A percentile compares a stretch with the other conserved stretches of the same genome.
phyloP scores from a whole-genome alignment of 257 asterid genomes.

The Handroanthus guayacan region DNA sequence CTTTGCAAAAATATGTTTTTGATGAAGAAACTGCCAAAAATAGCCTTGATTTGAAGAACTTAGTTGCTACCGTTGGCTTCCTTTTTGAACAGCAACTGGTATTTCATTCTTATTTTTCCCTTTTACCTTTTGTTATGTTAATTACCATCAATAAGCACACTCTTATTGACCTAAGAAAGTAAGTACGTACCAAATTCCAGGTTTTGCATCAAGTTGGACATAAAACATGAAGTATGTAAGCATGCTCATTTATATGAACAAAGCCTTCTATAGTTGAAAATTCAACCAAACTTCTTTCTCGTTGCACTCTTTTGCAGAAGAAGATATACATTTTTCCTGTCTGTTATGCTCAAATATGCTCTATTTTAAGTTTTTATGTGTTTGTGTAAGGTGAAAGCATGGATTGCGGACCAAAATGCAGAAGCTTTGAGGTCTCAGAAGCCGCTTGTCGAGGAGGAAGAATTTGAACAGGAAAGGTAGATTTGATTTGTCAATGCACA shows the following conservation, averaged over 20 bases:
- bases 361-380: constrained; percentile 28
- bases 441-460: constrained; percentile 98
- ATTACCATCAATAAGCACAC: constrained; percentile 1
- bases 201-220: constrained; percentile 24
- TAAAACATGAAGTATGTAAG: constrained; percentile 2
- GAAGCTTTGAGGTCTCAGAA: constrained; percentile 96
- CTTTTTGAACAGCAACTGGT: constrained; percentile 91
- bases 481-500: constrained; percentile 9
- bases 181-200: constrained; percentile 21
- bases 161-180: constrained; percentile 20
- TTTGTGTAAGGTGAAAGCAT: constrained; percentile 78
- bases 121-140: constrained; percentile 9
- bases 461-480: constrained; percentile 85
- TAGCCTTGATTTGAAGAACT: constrained; percentile 78
- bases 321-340: not conserved
- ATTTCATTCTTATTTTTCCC: constrained; percentile 31
- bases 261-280: constrained; percentile 17
- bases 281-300: constrained; percentile 15
- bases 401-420: constrained; percentile 92
- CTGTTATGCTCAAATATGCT: not conserved
- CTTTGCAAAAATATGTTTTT: constrained; percentile 73
- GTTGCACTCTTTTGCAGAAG: constrained; percentile 2
- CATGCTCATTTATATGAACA: not conserved
- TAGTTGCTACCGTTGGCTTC: constrained; percentile 83
- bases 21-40: constrained; percentile 72